Percentiles rank a stretch among this genome's conserved stretches.
Conservation (phyloP, 2,329 filamentous ascomycete species). For the Tolypocladium pustulatum region DNA sequence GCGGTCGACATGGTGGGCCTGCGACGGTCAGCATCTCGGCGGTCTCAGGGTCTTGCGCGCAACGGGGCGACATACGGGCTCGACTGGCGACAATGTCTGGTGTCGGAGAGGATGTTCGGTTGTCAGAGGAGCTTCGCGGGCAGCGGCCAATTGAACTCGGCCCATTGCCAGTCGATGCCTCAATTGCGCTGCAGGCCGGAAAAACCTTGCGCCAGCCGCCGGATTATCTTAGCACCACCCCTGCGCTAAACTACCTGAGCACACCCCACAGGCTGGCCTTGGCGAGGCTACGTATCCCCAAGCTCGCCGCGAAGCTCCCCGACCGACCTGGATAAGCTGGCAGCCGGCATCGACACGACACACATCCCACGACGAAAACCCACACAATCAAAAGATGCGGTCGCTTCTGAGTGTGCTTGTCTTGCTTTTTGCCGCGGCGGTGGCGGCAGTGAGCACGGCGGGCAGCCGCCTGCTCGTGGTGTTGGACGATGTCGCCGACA, state of each 20-base stretch:
- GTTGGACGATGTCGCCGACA: slow-evolving; percentile 71
- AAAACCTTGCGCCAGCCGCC: background rate
- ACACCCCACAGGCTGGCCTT: background rate
- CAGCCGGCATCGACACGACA: background rate
- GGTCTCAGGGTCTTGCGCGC: background rate
- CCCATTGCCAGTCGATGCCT: background rate
- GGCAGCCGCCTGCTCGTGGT: slow-evolving; percentile 78
- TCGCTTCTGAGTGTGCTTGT: slow-evolving; percentile 62
- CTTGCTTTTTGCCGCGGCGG: slow-evolving; percentile 54
- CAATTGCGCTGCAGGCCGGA: background rate
- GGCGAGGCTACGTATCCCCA: slow-evolving; percentile 5
- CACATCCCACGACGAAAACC: background rate
- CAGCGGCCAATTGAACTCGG: background rate
- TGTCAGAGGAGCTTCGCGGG: background rate
- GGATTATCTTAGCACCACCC: background rate
- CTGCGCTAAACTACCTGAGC: background rate
- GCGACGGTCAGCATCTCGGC: background rate
- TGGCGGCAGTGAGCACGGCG: slow-evolving; percentile 66
- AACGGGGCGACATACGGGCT: background rate
- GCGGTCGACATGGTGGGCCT: slow-evolving; percentile 44
- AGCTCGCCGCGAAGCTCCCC: background rate
- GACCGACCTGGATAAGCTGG: background rate
- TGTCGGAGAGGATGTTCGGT: background rate
- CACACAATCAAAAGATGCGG: slow-evolving; percentile 44
- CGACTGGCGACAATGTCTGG: background rate